Conservation (phyloP, 2,329 filamentous ascomycete species). For the Paracorniculantispora psalliotae region DNA sequence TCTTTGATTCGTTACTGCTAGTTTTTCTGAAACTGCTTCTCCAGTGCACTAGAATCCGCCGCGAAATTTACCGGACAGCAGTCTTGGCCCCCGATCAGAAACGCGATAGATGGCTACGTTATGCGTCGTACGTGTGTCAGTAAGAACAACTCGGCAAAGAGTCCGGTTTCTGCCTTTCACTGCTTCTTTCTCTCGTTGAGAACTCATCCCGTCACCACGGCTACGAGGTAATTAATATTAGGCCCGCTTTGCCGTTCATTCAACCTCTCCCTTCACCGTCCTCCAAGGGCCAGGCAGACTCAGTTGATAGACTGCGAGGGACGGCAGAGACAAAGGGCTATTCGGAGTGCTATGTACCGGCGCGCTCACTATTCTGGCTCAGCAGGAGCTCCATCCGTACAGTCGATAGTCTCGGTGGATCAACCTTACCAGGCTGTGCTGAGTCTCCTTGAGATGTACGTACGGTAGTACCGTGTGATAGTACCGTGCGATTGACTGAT, state of each 20-base stretch:
- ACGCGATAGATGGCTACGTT: neutral
- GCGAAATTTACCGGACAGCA: neutral
- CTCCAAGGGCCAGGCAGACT: neutral
- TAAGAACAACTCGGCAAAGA: neutral
- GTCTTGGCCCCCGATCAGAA: neutral
- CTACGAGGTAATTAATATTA: neutral
- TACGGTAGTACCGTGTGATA: too few species aligned
- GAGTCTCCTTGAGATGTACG: too few species aligned
- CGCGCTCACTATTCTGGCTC: too few species aligned
- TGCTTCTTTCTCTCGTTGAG: neutral
- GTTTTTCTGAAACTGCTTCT: neutral
- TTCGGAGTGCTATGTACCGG: too few species aligned
- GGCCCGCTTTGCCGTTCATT: neutral
- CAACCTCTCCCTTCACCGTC: neutral
- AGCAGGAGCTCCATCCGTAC: constrained; percentile 23
- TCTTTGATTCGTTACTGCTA: neutral
- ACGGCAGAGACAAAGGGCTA: constrained; percentile 12
- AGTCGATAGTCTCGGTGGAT: constrained; percentile 20
- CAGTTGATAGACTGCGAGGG: constrained; percentile 2
- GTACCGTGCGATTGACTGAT: constrained; percentile 3
- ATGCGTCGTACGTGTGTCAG: too few species aligned
- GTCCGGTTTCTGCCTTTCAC: neutral
- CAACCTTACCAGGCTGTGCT: constrained; percentile 5
- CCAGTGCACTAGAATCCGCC: neutral
- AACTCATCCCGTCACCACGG: neutral